A percentile compares a stretch with the other conserved stretches of the same genome.
Conservation (phyloP, 352 stramenopile species). For the Pythium periplocum region DNA sequence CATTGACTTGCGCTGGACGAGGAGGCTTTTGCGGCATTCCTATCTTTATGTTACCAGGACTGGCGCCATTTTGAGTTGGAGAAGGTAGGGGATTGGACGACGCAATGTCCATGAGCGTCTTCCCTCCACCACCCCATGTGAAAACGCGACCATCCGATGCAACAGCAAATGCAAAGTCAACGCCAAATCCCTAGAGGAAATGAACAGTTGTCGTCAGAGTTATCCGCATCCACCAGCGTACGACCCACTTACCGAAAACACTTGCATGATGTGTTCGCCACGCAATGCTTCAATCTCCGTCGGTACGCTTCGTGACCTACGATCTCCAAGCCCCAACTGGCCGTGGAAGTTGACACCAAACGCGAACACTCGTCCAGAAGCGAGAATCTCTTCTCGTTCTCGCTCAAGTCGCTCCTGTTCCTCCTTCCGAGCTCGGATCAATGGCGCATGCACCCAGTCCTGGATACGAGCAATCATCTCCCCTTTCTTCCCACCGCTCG, state of each 20-base stretch:
- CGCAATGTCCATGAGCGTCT: constrained; percentile 28
- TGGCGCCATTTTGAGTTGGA: neutral
- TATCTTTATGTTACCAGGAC: too few relatives aligned
- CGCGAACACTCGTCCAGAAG: constrained; percentile 49
- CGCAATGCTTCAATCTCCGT: constrained; percentile 58
- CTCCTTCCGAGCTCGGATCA: constrained; percentile 30
- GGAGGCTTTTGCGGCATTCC: neutral
- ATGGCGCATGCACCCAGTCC: constrained; percentile 64
- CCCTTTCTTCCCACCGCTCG: constrained; percentile 40
- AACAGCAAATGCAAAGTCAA: constrained; percentile 76
- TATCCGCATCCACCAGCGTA: neutral
- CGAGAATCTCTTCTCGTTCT: constrained; percentile 35
- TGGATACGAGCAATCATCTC: constrained; percentile 62
- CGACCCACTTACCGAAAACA: constrained; percentile 36
- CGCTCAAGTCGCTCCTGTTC: constrained; percentile 28
- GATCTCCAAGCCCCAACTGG: constrained; percentile 56
- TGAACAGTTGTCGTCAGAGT: neutral
- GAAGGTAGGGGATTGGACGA: neutral
- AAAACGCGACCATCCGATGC: constrained; percentile 80
- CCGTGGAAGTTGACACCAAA: constrained; percentile 63
- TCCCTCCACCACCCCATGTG: constrained; percentile 80
- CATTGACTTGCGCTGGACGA: neutral
- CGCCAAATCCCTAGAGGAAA: constrained; percentile 46
- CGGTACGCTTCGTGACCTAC: constrained; percentile 21
- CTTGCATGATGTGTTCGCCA: constrained; percentile 29